Conservation (phyloP, 1,284 basidiomycete genomes). For the Leccinum fuscescens region DNA sequence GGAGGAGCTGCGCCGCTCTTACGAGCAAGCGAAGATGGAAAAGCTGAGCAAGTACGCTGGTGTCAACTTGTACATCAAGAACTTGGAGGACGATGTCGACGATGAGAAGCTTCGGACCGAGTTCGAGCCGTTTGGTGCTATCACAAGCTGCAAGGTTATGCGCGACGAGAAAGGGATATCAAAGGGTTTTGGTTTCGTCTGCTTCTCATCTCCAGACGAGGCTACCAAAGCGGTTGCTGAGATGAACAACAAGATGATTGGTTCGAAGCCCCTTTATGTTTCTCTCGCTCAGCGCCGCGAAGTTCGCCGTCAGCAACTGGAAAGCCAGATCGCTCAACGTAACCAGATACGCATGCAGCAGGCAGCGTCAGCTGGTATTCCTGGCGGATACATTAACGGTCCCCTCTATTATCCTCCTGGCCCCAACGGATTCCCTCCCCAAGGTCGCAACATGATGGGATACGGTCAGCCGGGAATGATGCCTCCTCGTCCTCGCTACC, state of each 20-base stretch:
- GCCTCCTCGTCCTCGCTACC: slow-evolving; percentile 82
- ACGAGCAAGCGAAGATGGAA: slow-evolving; percentile 97
- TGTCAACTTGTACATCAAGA: slow-evolving; percentile 99
- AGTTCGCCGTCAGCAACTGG: slow-evolving; percentile 96
- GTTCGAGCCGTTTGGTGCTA: slow-evolving; percentile 95
- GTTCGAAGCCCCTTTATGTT: slow-evolving; percentile 97
- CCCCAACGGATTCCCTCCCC: slow-evolving; percentile 76
- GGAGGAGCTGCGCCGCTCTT: slow-evolving; percentile 91
- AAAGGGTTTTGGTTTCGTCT: slow-evolving; percentile 99
- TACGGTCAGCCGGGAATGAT: slow-evolving; percentile 84
- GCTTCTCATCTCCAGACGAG: slow-evolving; percentile 98
- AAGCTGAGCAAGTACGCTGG: slow-evolving; percentile 98
- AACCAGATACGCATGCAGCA: slow-evolving; percentile 95
- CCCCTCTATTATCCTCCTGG: slow-evolving; percentile 89
- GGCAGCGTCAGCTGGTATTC: slow-evolving; percentile 81
- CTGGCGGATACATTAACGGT: slow-evolving; percentile 78
- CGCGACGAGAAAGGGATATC: slow-evolving; percentile 90
- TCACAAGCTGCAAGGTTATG: slow-evolving; percentile 99
- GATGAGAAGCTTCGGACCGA: slow-evolving; percentile 93
- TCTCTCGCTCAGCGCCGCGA: slow-evolving; percentile 98
- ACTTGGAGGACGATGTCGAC: slow-evolving; percentile 90
- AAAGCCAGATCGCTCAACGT: slow-evolving; percentile 97
- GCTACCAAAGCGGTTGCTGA: slow-evolving; percentile 99
- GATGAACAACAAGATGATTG: slow-evolving; percentile 99
- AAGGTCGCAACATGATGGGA: slow-evolving; percentile 80